Percentiles rank a stretch among this genome's conserved stretches.
Evolutionary conservation across 2,329 filamentous ascomycete species (phyloP).

Genomic region (Pseudopyricularia cyperi): DNA sequence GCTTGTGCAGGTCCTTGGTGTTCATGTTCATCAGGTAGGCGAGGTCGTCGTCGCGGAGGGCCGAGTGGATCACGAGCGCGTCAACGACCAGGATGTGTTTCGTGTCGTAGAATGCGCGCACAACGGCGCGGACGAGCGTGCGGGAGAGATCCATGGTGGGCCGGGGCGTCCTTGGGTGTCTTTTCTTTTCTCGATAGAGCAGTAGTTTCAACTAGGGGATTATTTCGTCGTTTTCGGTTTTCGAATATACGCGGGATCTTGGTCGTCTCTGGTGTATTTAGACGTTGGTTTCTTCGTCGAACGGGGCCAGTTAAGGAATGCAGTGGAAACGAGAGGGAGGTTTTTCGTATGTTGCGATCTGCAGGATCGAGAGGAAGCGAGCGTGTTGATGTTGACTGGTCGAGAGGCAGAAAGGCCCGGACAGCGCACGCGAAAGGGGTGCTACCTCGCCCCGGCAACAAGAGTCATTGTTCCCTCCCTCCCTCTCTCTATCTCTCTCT

Average conservation of each 20-base stretch:
- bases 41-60: slow-evolving; percentile 75
- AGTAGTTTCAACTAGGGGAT: too few relatives aligned
- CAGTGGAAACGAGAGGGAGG: not conserved
- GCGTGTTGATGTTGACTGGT: not conserved
- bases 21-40: slow-evolving; percentile 80
- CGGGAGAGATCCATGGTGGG: slow-evolving; percentile 43
- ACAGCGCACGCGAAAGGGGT: slow-evolving; percentile 1
- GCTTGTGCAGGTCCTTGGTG: slow-evolving; percentile 80
- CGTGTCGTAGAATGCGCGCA: slow-evolving; percentile 75
- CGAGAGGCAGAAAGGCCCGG: not conserved
- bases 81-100: slow-evolving; percentile 77
- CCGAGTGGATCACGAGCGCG: slow-evolving; percentile 71
- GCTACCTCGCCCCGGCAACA: slow-evolving; percentile 1
- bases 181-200: too few relatives aligned
- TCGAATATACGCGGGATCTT: too few relatives aligned
- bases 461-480: slow-evolving; percentile 1
- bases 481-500: too few relatives aligned
- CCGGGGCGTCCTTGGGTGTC: too few relatives aligned
- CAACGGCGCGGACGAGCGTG: slow-evolving; percentile 73
- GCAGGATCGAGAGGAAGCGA: not conserved
- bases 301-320: too few relatives aligned
- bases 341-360: not conserved
- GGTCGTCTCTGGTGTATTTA: too few relatives aligned
- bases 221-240: too few relatives aligned
- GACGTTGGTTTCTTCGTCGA: too few relatives aligned